Conservation (phyloP, 2,329 filamentous ascomycete genomes). For the Beauveria australis region DNA sequence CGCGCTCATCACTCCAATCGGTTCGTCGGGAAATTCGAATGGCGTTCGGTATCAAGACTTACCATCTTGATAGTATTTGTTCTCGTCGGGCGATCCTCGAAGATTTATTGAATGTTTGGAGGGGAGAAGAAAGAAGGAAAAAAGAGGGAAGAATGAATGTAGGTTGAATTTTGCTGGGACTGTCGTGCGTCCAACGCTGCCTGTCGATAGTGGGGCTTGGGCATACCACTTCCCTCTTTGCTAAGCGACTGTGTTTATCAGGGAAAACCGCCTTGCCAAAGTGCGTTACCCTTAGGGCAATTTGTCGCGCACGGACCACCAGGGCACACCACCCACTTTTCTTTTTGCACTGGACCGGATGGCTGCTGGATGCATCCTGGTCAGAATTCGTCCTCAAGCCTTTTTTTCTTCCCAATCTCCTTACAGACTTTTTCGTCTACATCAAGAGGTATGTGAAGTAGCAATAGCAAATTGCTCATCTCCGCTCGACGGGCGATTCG, state of each 20-base stretch:
- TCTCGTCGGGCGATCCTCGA: constrained; percentile 61
- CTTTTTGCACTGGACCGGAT: constrained; percentile 8
- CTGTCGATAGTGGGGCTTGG: constrained; percentile 7
- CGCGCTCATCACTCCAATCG: constrained; percentile 6
- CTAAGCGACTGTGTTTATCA: not conserved
- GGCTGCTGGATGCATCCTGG: not conserved
- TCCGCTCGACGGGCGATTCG: constrained; percentile 22
- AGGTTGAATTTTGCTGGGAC: constrained; percentile 8
- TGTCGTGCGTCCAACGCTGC: constrained; percentile 18
- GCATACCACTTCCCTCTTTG: not conserved
- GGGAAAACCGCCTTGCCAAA: not conserved
- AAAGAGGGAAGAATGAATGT: constrained; percentile 18
- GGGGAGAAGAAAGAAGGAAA: constrained; percentile 15
- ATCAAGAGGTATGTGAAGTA: constrained; percentile 38
- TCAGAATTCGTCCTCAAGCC: not conserved
- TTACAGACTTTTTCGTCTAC: constrained; percentile 12
- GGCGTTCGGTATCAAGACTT: constrained; percentile 25
- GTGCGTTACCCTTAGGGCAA: constrained; percentile 31
- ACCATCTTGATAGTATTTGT: constrained; percentile 50
- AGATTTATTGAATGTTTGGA: constrained; percentile 39
- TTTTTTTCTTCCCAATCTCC: constrained; percentile 10
- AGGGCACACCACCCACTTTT: constrained; percentile 28
- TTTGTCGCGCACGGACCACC: constrained; percentile 34
- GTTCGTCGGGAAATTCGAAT: constrained; percentile 5
- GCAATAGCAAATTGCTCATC: constrained; percentile 8